A percentile compares a stretch with the other conserved stretches of the same genome.
Evolutionary conservation across 2,329 filamentous ascomycete genomes (phyloP).

Genomic region (Chrysoporthe cubensis): DNA sequence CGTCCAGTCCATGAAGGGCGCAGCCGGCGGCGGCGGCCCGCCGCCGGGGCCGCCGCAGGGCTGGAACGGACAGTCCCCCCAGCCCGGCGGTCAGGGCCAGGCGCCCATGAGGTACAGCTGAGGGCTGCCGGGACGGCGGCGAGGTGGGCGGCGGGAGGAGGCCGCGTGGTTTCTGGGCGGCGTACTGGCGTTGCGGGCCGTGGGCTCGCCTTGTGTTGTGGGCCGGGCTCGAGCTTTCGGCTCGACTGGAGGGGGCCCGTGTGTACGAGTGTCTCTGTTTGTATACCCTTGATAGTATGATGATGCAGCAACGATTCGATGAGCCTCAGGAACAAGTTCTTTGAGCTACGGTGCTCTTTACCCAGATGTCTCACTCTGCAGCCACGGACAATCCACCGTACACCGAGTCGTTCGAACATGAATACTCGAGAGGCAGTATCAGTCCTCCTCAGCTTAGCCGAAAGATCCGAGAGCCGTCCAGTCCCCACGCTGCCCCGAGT

Average conservation of each 20-base stretch:
- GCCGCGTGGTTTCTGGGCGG: not conserved
- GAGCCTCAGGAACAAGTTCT: not conserved
- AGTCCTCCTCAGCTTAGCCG: not conserved
- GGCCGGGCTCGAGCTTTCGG: not conserved
- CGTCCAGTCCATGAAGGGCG: conserved; percentile 52
- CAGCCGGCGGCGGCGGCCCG: conserved; percentile 33
- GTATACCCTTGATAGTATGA: conserved; percentile 10
- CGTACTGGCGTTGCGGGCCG: not conserved
- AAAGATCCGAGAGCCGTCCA: too few species aligned
- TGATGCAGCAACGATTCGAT: conserved; percentile 8
- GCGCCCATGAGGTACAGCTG: conserved; percentile 39
- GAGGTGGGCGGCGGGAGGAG: not conserved
- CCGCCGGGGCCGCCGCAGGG: conserved; percentile 37
- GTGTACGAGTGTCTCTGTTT: not conserved
- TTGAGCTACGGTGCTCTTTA: not conserved
- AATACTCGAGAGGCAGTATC: not conserved
- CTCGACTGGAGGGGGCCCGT: not conserved
- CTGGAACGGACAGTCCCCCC: conserved; percentile 33
- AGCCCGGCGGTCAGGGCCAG: conserved; percentile 26
- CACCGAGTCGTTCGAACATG: not conserved
- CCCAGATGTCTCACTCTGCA: not conserved
- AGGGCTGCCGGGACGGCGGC: not conserved
- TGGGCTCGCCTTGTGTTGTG: not conserved
- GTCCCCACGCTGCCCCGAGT: too few species aligned
- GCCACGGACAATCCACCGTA: not conserved